Percentiles rank a stretch among this genome's conserved stretches.
phyloP scores from a whole-genome alignment of 768 basidiomycete genomes.

The Auricularia sp. region DNA sequence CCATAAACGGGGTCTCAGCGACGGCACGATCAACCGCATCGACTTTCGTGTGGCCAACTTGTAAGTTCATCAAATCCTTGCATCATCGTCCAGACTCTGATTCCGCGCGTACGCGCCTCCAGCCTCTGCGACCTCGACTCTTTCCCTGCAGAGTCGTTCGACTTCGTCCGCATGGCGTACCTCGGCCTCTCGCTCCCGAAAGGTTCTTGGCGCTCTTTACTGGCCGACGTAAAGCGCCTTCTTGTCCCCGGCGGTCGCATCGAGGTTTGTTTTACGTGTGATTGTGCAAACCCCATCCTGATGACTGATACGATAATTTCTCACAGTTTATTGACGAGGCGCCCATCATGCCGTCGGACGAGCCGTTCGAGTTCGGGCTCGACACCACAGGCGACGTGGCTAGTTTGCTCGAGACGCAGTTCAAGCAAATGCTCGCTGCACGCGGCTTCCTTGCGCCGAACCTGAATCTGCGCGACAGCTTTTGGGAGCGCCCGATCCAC shows the following conservation, averaged over 20 bases:
- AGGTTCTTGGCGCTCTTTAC: slow-evolving; percentile 47
- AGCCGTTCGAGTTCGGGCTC: background rate
- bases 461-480: background rate
- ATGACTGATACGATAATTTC: no score
- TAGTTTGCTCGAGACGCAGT: background rate
- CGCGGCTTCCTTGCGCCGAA: background rate
- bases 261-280: slow-evolving; percentile 35
- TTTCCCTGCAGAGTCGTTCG: slow-evolving; percentile 53
- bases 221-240: slow-evolving; percentile 54
- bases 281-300: background rate
- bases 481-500: background rate
- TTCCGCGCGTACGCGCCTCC: slow-evolving; percentile 3
- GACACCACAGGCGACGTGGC: background rate
- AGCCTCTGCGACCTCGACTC: slow-evolving; percentile 36
- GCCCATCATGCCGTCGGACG: background rate
- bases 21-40: slow-evolving; percentile 30
- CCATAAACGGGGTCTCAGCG: slow-evolving; percentile 11
- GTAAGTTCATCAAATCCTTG: slow-evolving; percentile 31
- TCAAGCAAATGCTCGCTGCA: background rate
- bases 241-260: slow-evolving; percentile 51
- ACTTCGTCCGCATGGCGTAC: slow-evolving; percentile 66
- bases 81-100: background rate
- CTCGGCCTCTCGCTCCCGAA: slow-evolving; percentile 52
- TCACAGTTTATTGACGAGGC: slow-evolving; percentile 1
- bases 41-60: slow-evolving; percentile 54